Evolutionary conservation across 192 early-diverging fungal species (phyloP).

Genomic region (Neocallimastix lanati): DNA sequence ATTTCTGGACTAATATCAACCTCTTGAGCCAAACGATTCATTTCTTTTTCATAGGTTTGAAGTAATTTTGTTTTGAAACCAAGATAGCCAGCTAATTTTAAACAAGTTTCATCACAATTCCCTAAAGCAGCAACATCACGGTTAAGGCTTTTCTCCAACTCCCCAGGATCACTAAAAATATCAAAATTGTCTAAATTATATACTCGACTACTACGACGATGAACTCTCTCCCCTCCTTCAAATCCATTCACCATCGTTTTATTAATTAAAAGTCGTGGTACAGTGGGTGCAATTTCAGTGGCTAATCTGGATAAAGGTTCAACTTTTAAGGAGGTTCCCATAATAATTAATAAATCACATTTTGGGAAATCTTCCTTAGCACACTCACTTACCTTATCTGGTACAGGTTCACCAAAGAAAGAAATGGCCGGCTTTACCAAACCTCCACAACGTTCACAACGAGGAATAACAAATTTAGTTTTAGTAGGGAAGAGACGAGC

Average conservation of each 20-base stretch:
- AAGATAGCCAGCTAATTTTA: not conserved
- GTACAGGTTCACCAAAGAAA: constrained; percentile 86
- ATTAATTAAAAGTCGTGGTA: constrained; percentile 87
- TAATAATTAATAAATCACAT: constrained; percentile 77
- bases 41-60: not conserved
- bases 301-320: constrained; percentile 78
- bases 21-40: not conserved
- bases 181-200: not conserved
- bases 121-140: not conserved
- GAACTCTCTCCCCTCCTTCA: not conserved
- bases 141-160: not conserved
- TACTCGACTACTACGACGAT: not conserved
- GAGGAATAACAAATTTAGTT: constrained; percentile 26
- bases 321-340: constrained; percentile 82
- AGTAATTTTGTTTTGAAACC: not conserved
- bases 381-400: constrained; percentile 46
- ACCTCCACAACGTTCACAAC: constrained; percentile 43
- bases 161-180: not conserved
- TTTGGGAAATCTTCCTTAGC: constrained; percentile 39
- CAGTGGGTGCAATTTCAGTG: constrained; percentile 29
- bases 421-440: constrained; percentile 88
- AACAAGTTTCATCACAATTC: not conserved
- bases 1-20: not conserved
- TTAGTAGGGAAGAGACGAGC: constrained; percentile 26
- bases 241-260: not conserved